Percentiles rank a stretch among this genome's conserved stretches.
phyloP scores from a whole-genome alignment of 2,329 filamentous ascomycete genomes.

The Pyricularia grisea region DNA sequence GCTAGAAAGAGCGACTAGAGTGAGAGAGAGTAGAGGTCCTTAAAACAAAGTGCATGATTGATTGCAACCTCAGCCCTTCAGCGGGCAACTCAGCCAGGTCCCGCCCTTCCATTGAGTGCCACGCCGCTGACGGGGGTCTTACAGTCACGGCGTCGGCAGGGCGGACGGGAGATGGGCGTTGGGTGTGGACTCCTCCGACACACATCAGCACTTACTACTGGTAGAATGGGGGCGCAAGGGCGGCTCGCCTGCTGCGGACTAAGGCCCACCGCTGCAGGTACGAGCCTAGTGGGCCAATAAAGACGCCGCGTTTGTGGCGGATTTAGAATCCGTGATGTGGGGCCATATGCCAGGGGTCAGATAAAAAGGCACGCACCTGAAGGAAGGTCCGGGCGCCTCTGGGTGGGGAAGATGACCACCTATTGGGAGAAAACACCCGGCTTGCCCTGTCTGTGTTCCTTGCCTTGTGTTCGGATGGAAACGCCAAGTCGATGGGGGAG shows the following conservation, averaged over 20 bases:
- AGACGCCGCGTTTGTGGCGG: neutral
- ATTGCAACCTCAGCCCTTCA: neutral
- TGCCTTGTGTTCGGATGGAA: neutral
- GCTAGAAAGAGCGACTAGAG: neutral
- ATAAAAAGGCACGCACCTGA: neutral
- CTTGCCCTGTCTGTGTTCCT: neutral
- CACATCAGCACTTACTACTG: neutral
- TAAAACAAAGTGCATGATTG: neutral
- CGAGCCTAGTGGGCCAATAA: neutral
- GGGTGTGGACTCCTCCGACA: neutral
- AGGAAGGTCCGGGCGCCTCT: neutral
- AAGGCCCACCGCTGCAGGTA: neutral
- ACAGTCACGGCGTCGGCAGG: neutral
- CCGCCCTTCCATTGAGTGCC: neutral
- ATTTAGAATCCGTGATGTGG: neutral
- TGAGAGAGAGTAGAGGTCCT: neutral
- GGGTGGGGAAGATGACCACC: neutral
- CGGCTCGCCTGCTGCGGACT: neutral
- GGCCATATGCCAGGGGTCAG: neutral
- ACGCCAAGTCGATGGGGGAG: neutral
- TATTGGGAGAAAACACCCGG: neutral
- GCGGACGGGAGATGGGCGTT: neutral
- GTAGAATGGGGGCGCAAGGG: neutral
- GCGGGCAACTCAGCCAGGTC: neutral
- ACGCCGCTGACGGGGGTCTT: neutral